Evolutionary conservation across 2,329 filamentous ascomycete genomes (phyloP), one percentile per base, ranked within the genome.

Genomic region (Fusarium incarnatum): DNA sequence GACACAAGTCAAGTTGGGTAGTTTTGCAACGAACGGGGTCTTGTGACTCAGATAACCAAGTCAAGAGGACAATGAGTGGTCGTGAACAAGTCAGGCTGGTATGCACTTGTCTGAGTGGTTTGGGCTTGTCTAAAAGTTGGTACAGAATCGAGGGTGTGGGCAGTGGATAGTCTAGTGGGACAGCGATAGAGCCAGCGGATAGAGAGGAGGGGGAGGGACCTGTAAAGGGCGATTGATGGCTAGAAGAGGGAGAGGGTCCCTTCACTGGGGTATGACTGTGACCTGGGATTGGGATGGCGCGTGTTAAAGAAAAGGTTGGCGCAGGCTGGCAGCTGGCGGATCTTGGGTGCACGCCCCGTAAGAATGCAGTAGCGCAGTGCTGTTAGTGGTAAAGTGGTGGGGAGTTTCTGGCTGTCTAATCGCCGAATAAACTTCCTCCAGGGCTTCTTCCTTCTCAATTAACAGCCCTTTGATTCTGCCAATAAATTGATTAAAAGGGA

Each of bases 1-100:
- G 57, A 56, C 73, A 75, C 68, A 73, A 67, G 34, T 37, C 34
- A n/a, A 37, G 34, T 37, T 37, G 34, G 18, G 34, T 37, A n/a
- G 7, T n/a, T 66, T 65, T 20, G 15, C 49, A 42, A 53, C 30
- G 55, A 68, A 63, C 60, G 45, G 68, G 63, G 69, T 67, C 64
- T 70, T 73, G 69, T 76, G 74, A 76, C 67, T 76, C 74, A 76
- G 69, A 64, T 59, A 55, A 52, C 70, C 54, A 64, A 60, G 71
- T 75, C 64, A 64, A 73, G 66, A 69, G 60, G 70, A 71, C 69
- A 74, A 76, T 69, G 65, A 74, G 56, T 70, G 73, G 64, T 56
- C 55, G 72, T 68, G 73, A 10, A 70, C 64, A 72, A 68, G 67
- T 73, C 69, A 61, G 73, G 67, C 69, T 75, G 74, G 72, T 74